These are phyloP conservation scores for Erigeron canadensis DNA, from an alignment of 129 eudicot species.

Conservation along the genomic window DNA sequence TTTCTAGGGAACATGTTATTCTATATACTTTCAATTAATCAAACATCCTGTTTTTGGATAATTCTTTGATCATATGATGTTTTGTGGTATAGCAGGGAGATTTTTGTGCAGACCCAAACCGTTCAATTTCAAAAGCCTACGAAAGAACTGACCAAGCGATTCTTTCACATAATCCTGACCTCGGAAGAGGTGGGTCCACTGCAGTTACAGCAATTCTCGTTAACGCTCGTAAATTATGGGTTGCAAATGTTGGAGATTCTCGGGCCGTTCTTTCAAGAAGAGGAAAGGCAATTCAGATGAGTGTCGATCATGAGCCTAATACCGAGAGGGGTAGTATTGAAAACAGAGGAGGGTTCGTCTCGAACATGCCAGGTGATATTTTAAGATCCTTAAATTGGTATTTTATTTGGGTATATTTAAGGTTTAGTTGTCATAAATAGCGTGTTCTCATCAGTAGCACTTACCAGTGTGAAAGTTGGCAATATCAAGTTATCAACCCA, in stretches of 20 bases:
- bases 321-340: slow-evolving; percentile 79
- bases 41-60: not conserved
- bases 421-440: not conserved
- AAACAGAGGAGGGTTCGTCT: slow-evolving; percentile 77
- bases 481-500: no score
- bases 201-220: slow-evolving; percentile 83
- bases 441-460: not conserved
- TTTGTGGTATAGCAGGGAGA: slow-evolving; percentile 47
- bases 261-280: slow-evolving; percentile 80
- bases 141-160: slow-evolving; percentile 89
- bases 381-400: slow-evolving; percentile 16
- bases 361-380: slow-evolving; percentile 80
- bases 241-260: slow-evolving; percentile 91
- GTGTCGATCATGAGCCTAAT: slow-evolving; percentile 86
- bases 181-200: slow-evolving; percentile 90
- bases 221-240: slow-evolving; percentile 58
- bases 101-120: slow-evolving; percentile 62
- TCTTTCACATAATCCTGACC: slow-evolving; percentile 70
- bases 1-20: not conserved
- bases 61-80: slow-evolving; percentile 11
- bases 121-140: slow-evolving; percentile 67
- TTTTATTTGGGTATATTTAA: not conserved
- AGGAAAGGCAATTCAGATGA: slow-evolving; percentile 73
- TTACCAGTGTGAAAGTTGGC: no score
- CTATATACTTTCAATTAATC: not conserved